Conservation (phyloP, 2,329 filamentous ascomycete genomes). For the Aspergillus awamori region DNA sequence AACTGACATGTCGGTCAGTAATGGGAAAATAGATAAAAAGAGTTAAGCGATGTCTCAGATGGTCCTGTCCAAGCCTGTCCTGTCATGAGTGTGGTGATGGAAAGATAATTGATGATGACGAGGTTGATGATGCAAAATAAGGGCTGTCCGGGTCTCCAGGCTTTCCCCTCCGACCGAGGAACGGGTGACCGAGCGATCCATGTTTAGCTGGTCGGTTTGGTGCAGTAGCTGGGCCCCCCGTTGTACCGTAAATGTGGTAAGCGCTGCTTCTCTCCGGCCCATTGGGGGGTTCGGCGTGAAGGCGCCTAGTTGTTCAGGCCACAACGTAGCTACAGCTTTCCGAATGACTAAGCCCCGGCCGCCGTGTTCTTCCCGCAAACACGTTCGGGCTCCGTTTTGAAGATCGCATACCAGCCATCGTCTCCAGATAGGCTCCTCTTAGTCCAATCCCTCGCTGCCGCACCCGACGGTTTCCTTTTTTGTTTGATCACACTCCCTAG, state of each 20-base stretch:
- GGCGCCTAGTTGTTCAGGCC: too few species aligned
- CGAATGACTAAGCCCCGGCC: conserved; percentile 7
- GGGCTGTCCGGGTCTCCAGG: conserved; percentile 5
- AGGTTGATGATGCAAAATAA: conserved; percentile 22
- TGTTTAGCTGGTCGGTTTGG: conserved; percentile 9
- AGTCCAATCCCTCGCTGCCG: conserved; percentile 4
- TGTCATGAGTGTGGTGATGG: background rate
- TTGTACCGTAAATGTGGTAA: conserved; percentile 4
- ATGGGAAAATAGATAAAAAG: too few species aligned
- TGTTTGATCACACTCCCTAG: background rate
- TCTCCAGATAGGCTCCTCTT: background rate
- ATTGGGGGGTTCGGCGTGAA: background rate
- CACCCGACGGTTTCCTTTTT: background rate
- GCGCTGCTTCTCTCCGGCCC: conserved; percentile 2
- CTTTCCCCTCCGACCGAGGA: conserved; percentile 16
- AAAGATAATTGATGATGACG: conserved; percentile 9
- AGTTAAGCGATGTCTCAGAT: background rate
- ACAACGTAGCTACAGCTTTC: background rate
- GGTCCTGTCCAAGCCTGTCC: background rate
- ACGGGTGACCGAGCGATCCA: conserved; percentile 12
- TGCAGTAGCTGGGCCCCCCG: conserved; percentile 5
- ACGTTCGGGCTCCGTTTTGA: background rate
- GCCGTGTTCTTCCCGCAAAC: conserved; percentile 8
- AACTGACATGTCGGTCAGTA: background rate
- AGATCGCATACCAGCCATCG: conserved; percentile 1